Evolutionary conservation across 768 basidiomycete genomes (phyloP).

Genomic region (Arthromyces matolae): DNA sequence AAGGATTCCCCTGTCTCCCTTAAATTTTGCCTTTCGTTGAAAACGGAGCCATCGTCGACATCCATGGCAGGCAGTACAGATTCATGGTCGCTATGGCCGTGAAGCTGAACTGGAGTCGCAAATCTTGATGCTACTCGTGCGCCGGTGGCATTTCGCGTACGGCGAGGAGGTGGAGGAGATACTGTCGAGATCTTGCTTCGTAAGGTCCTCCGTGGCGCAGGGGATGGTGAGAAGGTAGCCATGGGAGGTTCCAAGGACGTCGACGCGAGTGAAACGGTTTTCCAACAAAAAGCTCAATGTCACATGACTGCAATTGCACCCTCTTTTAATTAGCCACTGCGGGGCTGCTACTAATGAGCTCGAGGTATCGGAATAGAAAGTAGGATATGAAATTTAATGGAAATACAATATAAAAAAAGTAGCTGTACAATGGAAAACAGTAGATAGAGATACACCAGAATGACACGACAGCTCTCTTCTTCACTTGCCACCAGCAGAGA

Average conservation of each 20-base stretch:
- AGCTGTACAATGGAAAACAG: constrained; percentile 11
- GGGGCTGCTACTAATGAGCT: too few relatives aligned
- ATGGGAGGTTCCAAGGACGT: constrained; percentile 25
- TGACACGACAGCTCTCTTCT: neutral
- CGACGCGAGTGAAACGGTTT: neutral
- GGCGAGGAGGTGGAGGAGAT: constrained; percentile 30
- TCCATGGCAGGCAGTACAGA: constrained; percentile 61
- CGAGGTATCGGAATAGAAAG: too few relatives aligned
- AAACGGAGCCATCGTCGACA: constrained; percentile 50
- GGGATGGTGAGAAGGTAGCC: constrained; percentile 61
- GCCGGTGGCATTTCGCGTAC: constrained; percentile 11
- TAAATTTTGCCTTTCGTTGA: constrained; percentile 33
- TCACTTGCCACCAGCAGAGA: constrained; percentile 50
- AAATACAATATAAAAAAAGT: constrained; percentile 16
- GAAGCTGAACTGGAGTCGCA: constrained; percentile 36
- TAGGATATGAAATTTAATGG: constrained; percentile 9
- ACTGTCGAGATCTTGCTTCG: constrained; percentile 27
- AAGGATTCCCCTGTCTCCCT: constrained; percentile 39
- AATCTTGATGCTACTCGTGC: constrained; percentile 36
- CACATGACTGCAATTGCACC: neutral
- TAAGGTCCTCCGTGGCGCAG: constrained; percentile 54
- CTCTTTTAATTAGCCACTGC: too few relatives aligned
- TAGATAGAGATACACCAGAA: constrained; percentile 9
- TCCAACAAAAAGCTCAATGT: neutral
- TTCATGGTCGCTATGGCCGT: constrained; percentile 31